Base-by-base conservation (phyloP, 106 monocot species). In the Phalaenopsis equestris region DNA sequence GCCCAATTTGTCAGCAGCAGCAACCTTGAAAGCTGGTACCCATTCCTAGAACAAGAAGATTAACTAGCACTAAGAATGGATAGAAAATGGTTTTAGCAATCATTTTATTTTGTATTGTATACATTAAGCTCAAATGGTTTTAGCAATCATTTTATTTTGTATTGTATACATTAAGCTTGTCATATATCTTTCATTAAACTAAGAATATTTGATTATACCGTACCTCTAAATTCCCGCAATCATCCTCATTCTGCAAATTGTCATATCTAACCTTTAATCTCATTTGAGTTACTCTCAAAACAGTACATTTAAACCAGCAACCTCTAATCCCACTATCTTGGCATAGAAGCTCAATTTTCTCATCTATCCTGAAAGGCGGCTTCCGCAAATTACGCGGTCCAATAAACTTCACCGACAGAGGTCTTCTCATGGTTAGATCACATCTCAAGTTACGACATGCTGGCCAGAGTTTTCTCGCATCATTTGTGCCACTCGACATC, bases 321-420 rank as follows among this genome's bases (percentile, higher is more conserved):
- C 96, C 96, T 83, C 93, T 90, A 79, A 97, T 92, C 57, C 96
- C 96, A 80, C 91, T 94, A 56, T 97, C 96, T 84, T 94, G 93
- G 82, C 94, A 92, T 70, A 97, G 84, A 15, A 88, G 17, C 81
- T 97, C 96, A 80, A 97, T 86, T 74, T 87, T 94, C 47, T 94
- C 89, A 38, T 86, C 87, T 67, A 84, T 56, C 42, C 72, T 82
- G 58, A 85, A 97, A 41, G 86, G 87, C 12, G 80, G 89, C 39
- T 47, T 55, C 56, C 73, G 45, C 65, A 56, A 45, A 80, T 76
- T 83, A 10, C 49, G 76, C 10, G 83, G 86, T 24, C 80, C 84
- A 55, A 78, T 67, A 76, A 89, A 79, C 77, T 91, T 89, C 21
- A 84, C 73, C 16, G 84, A 79, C 23, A 87, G 8, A 52, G 83